phyloP scores from a whole-genome alignment of 2,329 filamentous ascomycete genomes.

The Magnaporthiopsis incrustans region DNA sequence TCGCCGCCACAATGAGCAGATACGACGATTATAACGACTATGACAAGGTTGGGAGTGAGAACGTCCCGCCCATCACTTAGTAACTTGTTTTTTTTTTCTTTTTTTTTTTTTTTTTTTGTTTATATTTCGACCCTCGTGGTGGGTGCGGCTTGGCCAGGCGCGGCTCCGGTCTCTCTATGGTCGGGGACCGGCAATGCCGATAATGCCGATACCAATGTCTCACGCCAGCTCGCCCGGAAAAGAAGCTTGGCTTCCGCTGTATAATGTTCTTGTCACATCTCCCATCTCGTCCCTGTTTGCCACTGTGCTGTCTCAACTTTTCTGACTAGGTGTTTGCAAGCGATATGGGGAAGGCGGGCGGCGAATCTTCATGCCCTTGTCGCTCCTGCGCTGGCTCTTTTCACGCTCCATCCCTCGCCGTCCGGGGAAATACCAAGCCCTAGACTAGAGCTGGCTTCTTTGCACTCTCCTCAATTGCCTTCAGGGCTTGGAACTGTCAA shows the following conservation, averaged over 20 bases:
- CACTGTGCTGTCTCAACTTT: neutral
- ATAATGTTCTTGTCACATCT: neutral
- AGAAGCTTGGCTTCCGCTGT: neutral
- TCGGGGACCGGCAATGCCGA: neutral
- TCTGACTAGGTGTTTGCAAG: neutral
- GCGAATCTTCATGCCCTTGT: too few species aligned
- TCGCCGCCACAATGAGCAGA: neutral
- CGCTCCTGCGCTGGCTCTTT: too few species aligned
- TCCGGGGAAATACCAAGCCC: neutral
- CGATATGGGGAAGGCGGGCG: too few species aligned
- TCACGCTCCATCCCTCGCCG: neutral
- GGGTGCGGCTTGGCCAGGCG: neutral
- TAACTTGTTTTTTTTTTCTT: neutral
- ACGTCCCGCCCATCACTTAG: neutral
- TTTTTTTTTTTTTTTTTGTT: neutral
- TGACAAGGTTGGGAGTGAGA: neutral
- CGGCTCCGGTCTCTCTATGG: too few species aligned
- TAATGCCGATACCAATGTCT: neutral
- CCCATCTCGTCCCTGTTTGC: neutral
- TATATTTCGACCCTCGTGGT: neutral
- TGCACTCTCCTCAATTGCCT: neutral
- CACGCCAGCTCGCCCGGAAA: neutral
- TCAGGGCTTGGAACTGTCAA: neutral
- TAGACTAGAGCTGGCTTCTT: neutral
- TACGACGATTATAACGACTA: neutral